Conservation (phyloP, 192 early-diverging fungal genomes). For the Fimicolochytrium jonesii region DNA sequence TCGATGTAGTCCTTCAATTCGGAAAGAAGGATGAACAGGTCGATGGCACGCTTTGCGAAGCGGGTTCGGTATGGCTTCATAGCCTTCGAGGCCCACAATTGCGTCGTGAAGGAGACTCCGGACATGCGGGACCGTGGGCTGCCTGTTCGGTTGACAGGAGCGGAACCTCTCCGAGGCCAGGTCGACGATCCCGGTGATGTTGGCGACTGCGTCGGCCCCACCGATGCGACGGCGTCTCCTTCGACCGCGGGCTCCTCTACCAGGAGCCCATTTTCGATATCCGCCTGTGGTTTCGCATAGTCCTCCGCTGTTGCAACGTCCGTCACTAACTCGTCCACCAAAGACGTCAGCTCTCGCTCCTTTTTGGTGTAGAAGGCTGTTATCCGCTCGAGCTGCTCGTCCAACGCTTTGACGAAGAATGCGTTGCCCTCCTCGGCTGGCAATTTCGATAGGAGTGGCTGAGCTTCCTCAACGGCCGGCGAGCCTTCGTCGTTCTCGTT, state of each 20-base stretch:
- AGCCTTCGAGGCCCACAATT: conserved; percentile 34
- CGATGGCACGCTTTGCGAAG: conserved; percentile 50
- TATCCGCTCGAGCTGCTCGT: conserved; percentile 82
- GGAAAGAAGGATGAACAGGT: conserved; percentile 77
- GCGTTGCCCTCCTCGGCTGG: conserved; percentile 22
- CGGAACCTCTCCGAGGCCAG: too few relatives aligned
- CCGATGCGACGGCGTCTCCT: too few relatives aligned
- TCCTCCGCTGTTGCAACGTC: conserved; percentile 48
- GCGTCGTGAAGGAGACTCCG: background rate
- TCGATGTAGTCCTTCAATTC: conserved; percentile 85
- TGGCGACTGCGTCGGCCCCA: too few relatives aligned
- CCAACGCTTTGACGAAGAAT: conserved; percentile 69
- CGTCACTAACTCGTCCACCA: conserved; percentile 57
- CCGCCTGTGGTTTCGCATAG: too few relatives aligned
- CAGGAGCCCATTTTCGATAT: too few relatives aligned
- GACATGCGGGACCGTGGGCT: background rate
- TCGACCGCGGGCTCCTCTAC: too few relatives aligned
- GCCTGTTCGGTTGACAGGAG: too few relatives aligned
- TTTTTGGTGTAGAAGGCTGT: conserved; percentile 77
- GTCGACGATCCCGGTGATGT: too few relatives aligned
- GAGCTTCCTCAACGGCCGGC: conserved; percentile 25
- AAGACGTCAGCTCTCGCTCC: conserved; percentile 69
- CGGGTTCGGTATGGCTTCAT: conserved; percentile 30
- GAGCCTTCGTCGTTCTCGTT: conserved; percentile 7
- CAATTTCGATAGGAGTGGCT: conserved; percentile 6